Percentiles rank a stretch among this genome's conserved stretches.
phyloP scores from a whole-genome alignment of 192 early-diverging fungal genomes.

The Rhizoclosmatium globosum region DNA sequence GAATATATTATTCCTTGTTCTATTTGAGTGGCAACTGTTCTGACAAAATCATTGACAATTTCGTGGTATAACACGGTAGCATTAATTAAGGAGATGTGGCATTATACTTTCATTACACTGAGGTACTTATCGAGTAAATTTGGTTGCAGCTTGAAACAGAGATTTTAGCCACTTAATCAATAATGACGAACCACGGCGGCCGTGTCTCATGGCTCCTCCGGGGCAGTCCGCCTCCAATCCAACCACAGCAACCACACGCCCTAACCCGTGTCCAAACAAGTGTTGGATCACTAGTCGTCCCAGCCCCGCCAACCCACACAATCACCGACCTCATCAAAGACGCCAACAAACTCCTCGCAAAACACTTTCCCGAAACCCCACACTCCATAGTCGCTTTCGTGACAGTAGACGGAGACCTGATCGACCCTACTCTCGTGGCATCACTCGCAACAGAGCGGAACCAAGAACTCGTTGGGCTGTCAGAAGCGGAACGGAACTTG shows the following conservation, averaged over 20 bases:
- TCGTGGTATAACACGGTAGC: no score
- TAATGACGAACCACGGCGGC: no score
- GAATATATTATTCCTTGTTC: no score
- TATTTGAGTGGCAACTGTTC: no score
- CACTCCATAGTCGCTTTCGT: conserved; percentile 4
- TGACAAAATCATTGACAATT: no score
- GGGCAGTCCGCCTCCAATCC: no score
- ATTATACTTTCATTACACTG: no score
- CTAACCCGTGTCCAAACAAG: conserved; percentile 18
- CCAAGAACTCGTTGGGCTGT: conserved; percentile 25
- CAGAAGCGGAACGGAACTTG: not conserved
- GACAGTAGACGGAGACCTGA: conserved; percentile 27
- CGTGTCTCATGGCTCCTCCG: no score
- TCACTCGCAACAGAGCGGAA: not conserved
- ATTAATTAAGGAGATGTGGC: no score
- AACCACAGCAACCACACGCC: not conserved
- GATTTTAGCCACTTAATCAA: no score
- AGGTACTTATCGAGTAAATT: no score
- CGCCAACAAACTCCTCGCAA: conserved; percentile 11
- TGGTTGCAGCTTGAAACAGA: no score
- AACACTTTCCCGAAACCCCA: not conserved
- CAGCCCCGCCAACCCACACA: not conserved
- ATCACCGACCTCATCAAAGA: conserved; percentile 20
- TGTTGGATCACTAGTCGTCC: conserved; percentile 20
- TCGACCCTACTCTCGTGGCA: not conserved